Conservation (phyloP, 2,329 filamentous ascomycete genomes). For the Pseudogymnoascus verrucosus region DNA sequence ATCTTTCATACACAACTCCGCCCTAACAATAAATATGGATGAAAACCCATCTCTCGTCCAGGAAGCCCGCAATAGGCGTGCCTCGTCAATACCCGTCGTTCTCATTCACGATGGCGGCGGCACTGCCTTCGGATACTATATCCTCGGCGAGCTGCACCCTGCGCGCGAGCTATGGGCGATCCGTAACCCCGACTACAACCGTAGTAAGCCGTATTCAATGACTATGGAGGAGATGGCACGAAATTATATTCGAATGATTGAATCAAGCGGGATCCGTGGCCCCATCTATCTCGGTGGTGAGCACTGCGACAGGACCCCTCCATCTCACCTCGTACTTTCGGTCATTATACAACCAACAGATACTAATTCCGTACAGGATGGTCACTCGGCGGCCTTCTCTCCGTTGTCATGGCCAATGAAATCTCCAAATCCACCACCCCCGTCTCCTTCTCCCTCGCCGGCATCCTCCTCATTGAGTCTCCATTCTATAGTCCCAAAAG, state of each 20-base stretch:
- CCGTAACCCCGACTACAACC: neutral
- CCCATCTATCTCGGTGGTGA: slow-evolving; percentile 1
- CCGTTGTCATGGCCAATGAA: neutral
- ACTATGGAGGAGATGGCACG: slow-evolving; percentile 1
- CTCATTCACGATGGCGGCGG: slow-evolving; percentile 7
- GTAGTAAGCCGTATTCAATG: neutral
- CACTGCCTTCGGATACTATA: neutral
- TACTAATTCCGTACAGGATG: neutral
- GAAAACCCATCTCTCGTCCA: neutral
- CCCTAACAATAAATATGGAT: neutral
- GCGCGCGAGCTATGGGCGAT: slow-evolving; percentile 8
- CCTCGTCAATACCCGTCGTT: neutral
- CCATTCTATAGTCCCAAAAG: neutral
- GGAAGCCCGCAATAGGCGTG: neutral
- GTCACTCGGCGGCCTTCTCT: neutral
- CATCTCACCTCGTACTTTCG: neutral
- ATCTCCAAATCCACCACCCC: neutral
- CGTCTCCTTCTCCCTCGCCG: neutral
- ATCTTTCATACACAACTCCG: neutral
- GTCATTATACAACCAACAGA: neutral
- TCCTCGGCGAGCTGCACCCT: neutral
- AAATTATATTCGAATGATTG: neutral
- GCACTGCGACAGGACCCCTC: neutral
- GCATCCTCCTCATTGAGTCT: neutral
- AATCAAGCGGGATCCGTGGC: neutral